Conservation (phyloP, 495 filamentous ascomycete species). For the Penicillium ochrochloron region DNA sequence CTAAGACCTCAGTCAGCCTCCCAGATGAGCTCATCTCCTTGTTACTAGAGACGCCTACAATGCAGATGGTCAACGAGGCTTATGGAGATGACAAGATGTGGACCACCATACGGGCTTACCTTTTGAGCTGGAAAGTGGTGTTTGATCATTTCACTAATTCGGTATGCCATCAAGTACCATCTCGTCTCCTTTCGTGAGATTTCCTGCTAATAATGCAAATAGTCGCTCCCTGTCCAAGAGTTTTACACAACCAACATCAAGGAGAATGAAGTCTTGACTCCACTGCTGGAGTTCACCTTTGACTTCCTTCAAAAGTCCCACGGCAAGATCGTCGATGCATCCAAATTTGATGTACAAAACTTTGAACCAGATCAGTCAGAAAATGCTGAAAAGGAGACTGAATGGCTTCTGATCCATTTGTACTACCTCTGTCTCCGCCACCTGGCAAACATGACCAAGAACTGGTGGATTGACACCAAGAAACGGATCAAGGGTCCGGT, state of each 20-base stretch:
- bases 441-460: constrained; percentile 75
- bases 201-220: constrained; percentile 27
- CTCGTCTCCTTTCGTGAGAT: neutral
- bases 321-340: constrained; percentile 70
- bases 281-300: constrained; percentile 77
- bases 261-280: constrained; percentile 67
- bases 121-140: constrained; percentile 89
- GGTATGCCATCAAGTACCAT: constrained; percentile 39
- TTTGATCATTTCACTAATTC: constrained; percentile 85
- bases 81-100: constrained; percentile 46
- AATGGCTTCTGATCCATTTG: constrained; percentile 83
- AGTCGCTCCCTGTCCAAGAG: constrained; percentile 77
- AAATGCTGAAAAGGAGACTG: constrained; percentile 66
- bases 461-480: constrained; percentile 81
- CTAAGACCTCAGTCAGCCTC: constrained; percentile 68
- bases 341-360: constrained; percentile 66
- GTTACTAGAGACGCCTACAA: constrained; percentile 55
- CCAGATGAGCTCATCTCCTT: constrained; percentile 74
- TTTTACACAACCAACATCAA: constrained; percentile 80
- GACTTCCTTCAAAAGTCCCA: constrained; percentile 77
- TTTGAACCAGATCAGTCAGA: constrained; percentile 67
- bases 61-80: constrained; percentile 53
- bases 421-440: constrained; percentile 81
- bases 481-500: constrained; percentile 77
- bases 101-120: constrained; percentile 66